phyloP scores from a whole-genome alignment of 2,329 filamentous ascomycete species.

The Fusarium transvaalense region DNA sequence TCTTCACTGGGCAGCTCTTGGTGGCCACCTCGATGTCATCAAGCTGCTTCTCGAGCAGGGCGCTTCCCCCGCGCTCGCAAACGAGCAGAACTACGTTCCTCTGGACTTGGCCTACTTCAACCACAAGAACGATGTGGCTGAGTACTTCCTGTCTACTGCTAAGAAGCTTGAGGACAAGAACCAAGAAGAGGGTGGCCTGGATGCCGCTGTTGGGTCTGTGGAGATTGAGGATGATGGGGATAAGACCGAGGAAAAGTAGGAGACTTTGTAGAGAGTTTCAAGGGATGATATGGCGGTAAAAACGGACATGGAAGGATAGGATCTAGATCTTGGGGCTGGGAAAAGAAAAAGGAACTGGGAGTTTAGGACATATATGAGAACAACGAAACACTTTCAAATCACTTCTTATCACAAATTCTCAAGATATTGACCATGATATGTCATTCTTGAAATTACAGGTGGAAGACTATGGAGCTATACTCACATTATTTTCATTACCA shows the following conservation, averaged over 20 bases:
- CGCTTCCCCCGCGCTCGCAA: conserved; percentile 81
- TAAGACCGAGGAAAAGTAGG: conserved; percentile 43
- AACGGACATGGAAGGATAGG: neutral
- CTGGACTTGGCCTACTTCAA: conserved; percentile 80
- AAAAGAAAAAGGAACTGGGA: conserved; percentile 3
- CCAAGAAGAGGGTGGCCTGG: conserved; percentile 59
- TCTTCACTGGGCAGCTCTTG: conserved; percentile 93
- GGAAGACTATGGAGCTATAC: neutral
- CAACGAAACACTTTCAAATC: conserved; percentile 5
- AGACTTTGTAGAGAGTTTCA: conserved; percentile 6
- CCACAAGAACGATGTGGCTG: conserved; percentile 74
- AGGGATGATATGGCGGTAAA: neutral
- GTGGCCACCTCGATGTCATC: conserved; percentile 85
- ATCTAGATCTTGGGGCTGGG: neutral
- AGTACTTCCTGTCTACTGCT: conserved; percentile 68
- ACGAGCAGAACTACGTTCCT: conserved; percentile 85
- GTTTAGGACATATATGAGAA: conserved; percentile 29
- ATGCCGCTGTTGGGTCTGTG: conserved; percentile 54
- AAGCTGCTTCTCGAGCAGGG: conserved; percentile 81
- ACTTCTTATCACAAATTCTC: neutral
- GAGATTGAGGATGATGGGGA: conserved; percentile 54
- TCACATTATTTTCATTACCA: neutral
- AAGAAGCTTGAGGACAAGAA: conserved; percentile 63
- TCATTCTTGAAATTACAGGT: neutral
- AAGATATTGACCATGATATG: neutral